These are phyloP conservation scores for Penicillium flavigenum DNA, from an alignment of 495 filamentous ascomycete genomes.

Conservation along the genomic window DNA sequence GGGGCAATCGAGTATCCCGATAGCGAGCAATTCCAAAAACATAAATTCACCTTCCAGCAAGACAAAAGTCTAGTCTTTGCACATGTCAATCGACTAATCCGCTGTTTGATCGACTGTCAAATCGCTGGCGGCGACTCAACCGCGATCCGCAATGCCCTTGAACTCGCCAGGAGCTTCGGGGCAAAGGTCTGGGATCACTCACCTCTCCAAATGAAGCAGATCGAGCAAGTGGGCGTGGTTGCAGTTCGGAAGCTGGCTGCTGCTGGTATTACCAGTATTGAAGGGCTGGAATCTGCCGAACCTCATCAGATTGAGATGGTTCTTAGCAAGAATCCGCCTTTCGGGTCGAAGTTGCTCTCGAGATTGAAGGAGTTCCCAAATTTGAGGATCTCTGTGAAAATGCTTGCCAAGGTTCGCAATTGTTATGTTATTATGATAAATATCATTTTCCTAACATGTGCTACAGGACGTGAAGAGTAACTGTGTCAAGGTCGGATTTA, in stretches of 20 bases:
- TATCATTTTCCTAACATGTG: slow-evolving; percentile 12
- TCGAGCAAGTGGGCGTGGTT: slow-evolving; percentile 77
- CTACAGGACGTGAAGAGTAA: slow-evolving; percentile 40
- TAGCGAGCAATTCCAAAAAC: slow-evolving; percentile 59
- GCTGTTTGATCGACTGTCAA: slow-evolving; percentile 86
- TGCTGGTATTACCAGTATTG: slow-evolving; percentile 67
- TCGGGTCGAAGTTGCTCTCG: slow-evolving; percentile 67
- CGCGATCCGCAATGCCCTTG: slow-evolving; percentile 66
- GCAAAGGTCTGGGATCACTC: slow-evolving; percentile 86
- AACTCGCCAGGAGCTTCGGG: slow-evolving; percentile 73
- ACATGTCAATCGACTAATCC: slow-evolving; percentile 69
- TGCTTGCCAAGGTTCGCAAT: slow-evolving; percentile 48
- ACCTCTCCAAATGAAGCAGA: slow-evolving; percentile 80
- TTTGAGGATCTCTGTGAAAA: slow-evolving; percentile 58
- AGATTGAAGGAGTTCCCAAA: slow-evolving; percentile 71
- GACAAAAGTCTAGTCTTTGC: slow-evolving; percentile 76
- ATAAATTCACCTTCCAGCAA: slow-evolving; percentile 59
- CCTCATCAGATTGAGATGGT: slow-evolving; percentile 71
- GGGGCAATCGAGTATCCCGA: slow-evolving; percentile 70
- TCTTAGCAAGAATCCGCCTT: slow-evolving; percentile 78
- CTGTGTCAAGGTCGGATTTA: slow-evolving; percentile 59
- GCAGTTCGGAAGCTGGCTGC: slow-evolving; percentile 73
- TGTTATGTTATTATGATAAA: not conserved
- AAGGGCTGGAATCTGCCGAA: slow-evolving; percentile 66
- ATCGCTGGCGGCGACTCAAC: slow-evolving; percentile 65